Evolutionary conservation across 352 stramenopile genomes (phyloP).

Genomic region (Phytophthora cryptogea): DNA sequence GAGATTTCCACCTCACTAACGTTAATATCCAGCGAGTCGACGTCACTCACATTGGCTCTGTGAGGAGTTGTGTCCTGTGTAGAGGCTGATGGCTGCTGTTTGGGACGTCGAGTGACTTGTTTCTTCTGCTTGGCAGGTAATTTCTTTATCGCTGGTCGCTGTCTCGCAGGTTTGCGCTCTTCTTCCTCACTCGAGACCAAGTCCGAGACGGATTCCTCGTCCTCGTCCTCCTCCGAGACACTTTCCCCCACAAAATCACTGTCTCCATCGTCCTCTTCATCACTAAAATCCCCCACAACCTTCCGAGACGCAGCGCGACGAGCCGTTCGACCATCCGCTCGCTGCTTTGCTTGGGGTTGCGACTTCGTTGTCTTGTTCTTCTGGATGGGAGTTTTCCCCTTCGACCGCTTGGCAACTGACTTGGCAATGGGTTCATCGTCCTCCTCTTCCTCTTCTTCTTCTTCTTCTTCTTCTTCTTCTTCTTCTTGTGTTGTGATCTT

Average conservation of each 20-base stretch:
- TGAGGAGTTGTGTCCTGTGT: background rate
- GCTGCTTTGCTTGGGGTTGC: background rate
- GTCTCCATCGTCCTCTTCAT: conserved; percentile 40
- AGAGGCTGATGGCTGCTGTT: conserved; percentile 1
- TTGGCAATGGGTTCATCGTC: conserved; percentile 12
- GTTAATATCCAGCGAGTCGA: conserved; percentile 45
- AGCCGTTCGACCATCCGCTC: conserved; percentile 12
- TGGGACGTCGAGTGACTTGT: conserved; percentile 6
- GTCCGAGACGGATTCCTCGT: conserved; percentile 29
- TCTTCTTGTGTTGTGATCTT: background rate
- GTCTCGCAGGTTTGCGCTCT: background rate
- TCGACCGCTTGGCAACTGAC: conserved; percentile 14
- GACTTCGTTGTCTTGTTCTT: conserved; percentile 37
- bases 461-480: background rate
- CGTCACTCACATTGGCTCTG: conserved; percentile 26
- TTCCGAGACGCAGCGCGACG: conserved; percentile 8
- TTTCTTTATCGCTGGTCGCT: conserved; percentile 18
- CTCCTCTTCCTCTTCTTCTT: conserved; percentile 8
- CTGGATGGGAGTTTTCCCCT: conserved; percentile 28
- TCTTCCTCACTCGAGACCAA: conserved; percentile 10
- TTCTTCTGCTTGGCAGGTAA: conserved; percentile 16
- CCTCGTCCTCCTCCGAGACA: conserved; percentile 37
- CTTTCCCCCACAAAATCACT: conserved; percentile 57
- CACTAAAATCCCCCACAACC: conserved; percentile 6
- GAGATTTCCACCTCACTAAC: conserved; percentile 31